These are phyloP conservation scores for Rhizophora apiculata DNA, from an alignment of 345 rosid species.

Conservation along the genomic window DNA sequence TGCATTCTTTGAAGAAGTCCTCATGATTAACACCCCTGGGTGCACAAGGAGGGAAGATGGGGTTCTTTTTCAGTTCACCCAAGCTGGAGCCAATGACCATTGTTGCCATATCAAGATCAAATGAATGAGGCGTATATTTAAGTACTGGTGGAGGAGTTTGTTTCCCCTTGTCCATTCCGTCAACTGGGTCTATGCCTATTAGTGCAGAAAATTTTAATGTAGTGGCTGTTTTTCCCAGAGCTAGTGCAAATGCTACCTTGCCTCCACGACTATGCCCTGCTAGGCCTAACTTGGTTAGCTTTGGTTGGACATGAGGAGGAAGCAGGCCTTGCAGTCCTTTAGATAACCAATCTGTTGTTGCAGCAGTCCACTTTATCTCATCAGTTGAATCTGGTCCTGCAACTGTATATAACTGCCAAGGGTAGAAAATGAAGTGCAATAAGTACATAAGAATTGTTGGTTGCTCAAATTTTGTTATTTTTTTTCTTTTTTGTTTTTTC, in stretches of 20 bases:
- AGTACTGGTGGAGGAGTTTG: constrained; percentile 79
- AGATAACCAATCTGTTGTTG: constrained; percentile 55
- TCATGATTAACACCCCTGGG: constrained; percentile 72
- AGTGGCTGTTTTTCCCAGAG: constrained; percentile 43
- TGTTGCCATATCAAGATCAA: constrained; percentile 54
- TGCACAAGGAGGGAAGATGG: constrained; percentile 69
- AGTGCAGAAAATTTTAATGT: constrained; percentile 49
- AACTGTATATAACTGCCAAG: constrained; percentile 50
- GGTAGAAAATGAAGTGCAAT: neutral
- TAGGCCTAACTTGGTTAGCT: constrained; percentile 52
- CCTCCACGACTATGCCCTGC: constrained; percentile 95
- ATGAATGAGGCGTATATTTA: constrained; percentile 58
- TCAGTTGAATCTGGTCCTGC: constrained; percentile 66
- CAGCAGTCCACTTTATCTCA: constrained; percentile 60
- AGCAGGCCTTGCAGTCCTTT: constrained; percentile 45
- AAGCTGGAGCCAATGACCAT: constrained; percentile 77
- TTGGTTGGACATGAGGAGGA: constrained; percentile 52
- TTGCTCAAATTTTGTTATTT: neutral
- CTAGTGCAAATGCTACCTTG: constrained; percentile 70
- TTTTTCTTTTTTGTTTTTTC: neutral
- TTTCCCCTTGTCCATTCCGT: constrained; percentile 62
- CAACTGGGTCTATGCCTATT: constrained; percentile 84
- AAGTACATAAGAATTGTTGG: neutral
- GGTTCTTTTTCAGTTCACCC: constrained; percentile 49
- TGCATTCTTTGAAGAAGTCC: constrained; percentile 62